phyloP scores from a whole-genome alignment of 192 early-diverging fungal genomes.

The Podila horticola region DNA sequence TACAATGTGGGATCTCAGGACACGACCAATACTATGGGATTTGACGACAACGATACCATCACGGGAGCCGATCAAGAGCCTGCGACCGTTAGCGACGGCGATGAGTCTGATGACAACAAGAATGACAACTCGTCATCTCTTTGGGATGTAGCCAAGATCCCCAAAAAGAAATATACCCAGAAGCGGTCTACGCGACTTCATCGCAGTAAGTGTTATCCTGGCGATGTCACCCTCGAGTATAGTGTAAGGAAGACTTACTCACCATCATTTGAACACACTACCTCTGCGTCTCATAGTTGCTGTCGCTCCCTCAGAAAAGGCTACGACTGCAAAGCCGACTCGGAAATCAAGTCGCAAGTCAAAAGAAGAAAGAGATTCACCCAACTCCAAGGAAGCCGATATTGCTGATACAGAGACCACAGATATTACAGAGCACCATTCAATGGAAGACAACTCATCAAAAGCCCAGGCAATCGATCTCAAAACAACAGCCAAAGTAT shows the following conservation, averaged over 20 bases:
- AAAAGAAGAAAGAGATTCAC: not conserved
- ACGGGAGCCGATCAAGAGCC: not conserved
- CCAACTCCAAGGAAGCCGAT: not conserved
- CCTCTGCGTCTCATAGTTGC: slow-evolving; percentile 11
- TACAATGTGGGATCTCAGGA: slow-evolving; percentile 14
- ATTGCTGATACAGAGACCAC: not conserved
- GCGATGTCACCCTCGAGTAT: too few species aligned
- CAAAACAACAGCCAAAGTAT: not conserved
- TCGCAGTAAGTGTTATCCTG: slow-evolving; percentile 16
- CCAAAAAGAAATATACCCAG: slow-evolving; percentile 49
- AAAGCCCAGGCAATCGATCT: not conserved
- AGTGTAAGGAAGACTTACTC: not conserved
- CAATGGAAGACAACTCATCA: not conserved
- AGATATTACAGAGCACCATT: not conserved
- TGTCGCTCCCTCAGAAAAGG: slow-evolving; percentile 43
- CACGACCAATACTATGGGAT: not conserved
- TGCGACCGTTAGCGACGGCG: not conserved
- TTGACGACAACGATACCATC: not conserved
- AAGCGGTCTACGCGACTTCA: slow-evolving; percentile 44
- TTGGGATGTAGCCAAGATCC: not conserved
- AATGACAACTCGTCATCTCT: not conserved
- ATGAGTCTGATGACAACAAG: not conserved
- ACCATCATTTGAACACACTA: not conserved
- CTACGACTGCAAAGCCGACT: not conserved
- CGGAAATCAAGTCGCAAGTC: not conserved